Evolutionary conservation across 805 yeast species (phyloP).

Genomic region (Yamadazyma philogaea): DNA sequence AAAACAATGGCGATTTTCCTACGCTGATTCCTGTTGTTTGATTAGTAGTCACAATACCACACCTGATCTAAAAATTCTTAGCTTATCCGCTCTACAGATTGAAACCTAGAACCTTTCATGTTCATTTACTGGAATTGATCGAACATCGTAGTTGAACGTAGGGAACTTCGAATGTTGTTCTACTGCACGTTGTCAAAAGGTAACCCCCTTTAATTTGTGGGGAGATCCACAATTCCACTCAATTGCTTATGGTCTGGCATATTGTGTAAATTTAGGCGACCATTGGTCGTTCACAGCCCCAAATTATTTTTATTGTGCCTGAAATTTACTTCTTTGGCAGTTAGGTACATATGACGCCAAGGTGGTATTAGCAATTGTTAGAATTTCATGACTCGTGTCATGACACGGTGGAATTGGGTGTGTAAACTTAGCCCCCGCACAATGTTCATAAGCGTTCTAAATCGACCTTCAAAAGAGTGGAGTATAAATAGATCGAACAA

Average conservation of each 20-base stretch:
- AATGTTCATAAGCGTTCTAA: background rate
- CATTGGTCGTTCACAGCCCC: background rate
- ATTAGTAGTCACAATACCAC: no score
- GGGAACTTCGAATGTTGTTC: no score
- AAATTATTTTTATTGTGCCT: background rate
- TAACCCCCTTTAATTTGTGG: background rate
- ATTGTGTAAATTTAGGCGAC: conserved; percentile 1
- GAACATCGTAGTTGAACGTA: background rate
- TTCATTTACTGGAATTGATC: no score
- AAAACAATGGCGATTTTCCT: no score
- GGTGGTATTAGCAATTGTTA: background rate
- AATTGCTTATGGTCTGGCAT: conserved; percentile 5
- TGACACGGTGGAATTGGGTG: background rate
- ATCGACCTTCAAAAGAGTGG: background rate
- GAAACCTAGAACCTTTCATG: no score
- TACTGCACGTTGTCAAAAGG: background rate
- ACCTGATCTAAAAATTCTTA: no score
- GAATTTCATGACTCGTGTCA: background rate
- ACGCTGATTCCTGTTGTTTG: no score
- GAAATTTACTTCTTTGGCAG: background rate
- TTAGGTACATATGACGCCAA: background rate
- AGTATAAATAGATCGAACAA: background rate
- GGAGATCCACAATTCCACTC: conserved; percentile 1
- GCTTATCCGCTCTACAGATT: no score
- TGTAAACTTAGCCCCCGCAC: background rate